Base-by-base conservation (phyloP, 306 rosid genomes). In the Fagus sylvatica region DNA sequence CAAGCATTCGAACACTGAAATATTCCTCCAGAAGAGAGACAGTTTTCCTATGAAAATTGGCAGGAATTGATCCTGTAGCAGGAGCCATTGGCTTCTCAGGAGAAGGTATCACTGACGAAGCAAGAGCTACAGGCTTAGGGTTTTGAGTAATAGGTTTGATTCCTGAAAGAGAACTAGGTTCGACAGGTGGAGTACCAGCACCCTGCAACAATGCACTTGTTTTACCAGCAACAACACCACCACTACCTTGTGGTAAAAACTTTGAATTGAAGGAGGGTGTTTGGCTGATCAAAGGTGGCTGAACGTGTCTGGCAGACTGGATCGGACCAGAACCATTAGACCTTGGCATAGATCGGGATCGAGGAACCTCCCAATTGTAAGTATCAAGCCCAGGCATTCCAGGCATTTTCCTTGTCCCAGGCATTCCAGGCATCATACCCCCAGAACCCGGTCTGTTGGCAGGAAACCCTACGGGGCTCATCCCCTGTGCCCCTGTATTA, bases 181-280 rank as follows among this genome's bases (percentile, higher is more conserved):
- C 70, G 54, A 48, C 13, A 46, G 80, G 37, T 64, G 83, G 76
- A 28, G 74, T 62, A 41, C 64, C 83, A 46, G 13, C 51, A 46
- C 39, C 67, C 85, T 15, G 80, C 57, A 43, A 81, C 81, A 2
- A 65, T 12, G 51, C 51, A 46, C 51, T 46, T 10, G 51, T 46
- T 46, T 46, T 46, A 55, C 67, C 85, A 22, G 78, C 57, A 43
- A 81, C 81, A 2, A 65, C 53, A 37, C 81, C 85, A 48, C 83
- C 83, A 71, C 83, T 81, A 55, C 83, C 85, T 77, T 75, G 88
- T 48, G 88, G 88, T 75, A 85, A 71, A 78, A 37, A 78, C 51
- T 78, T 81, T 39, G 85, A 85, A 71, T 57, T 81, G 51, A 46
- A 15, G 51, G 15, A 8, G 51, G 51, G 51, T 10, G 51, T 46